Conservation (phyloP, 192 early-diverging fungal genomes). For the Linnemannia hyalina region DNA sequence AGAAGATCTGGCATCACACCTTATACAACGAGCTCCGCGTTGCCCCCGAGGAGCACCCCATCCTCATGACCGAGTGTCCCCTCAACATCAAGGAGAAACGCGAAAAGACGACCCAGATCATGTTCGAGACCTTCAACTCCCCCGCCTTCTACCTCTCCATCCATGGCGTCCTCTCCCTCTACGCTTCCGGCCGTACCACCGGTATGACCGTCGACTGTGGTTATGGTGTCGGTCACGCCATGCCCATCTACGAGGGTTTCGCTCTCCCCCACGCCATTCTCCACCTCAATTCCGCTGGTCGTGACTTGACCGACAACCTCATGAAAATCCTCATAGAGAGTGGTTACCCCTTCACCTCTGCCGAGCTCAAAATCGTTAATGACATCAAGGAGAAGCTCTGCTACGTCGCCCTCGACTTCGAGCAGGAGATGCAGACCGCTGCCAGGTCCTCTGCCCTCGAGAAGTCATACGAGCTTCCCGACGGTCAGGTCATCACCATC, state of each 20-base stretch:
- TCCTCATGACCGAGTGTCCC: constrained; percentile 97
- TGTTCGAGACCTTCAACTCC: constrained; percentile 99
- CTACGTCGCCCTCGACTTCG: constrained; percentile 98
- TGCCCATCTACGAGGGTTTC: constrained; percentile 98
- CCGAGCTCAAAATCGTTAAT: constrained; percentile 98
- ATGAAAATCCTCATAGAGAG: constrained; percentile 95
- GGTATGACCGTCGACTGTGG: constrained; percentile 99
- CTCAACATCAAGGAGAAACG: constrained; percentile 99
- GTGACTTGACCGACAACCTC: constrained; percentile 96
- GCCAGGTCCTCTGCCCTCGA: constrained; percentile 92
- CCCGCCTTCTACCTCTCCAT: constrained; percentile 98
- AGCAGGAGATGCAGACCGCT: constrained; percentile 97
- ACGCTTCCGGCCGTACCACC: constrained; percentile 97
- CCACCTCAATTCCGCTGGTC: constrained; percentile 96
- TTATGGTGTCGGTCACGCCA: constrained; percentile 97
- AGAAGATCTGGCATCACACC: constrained; percentile 97
- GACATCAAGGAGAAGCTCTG: constrained; percentile 99
- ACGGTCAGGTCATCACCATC: constrained; percentile 98
- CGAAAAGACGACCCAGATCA: constrained; percentile 99
- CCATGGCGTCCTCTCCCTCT: constrained; percentile 94
- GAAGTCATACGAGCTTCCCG: constrained; percentile 98
- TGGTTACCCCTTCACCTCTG: constrained; percentile 97
- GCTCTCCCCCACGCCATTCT: constrained; percentile 95
- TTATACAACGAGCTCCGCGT: constrained; percentile 99
- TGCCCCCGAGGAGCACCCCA: constrained; percentile 97